Percentiles rank a stretch among this genome's conserved stretches.
phyloP scores from a whole-genome alignment of 139 green algal species.

The Chlorella sp. region DNA sequence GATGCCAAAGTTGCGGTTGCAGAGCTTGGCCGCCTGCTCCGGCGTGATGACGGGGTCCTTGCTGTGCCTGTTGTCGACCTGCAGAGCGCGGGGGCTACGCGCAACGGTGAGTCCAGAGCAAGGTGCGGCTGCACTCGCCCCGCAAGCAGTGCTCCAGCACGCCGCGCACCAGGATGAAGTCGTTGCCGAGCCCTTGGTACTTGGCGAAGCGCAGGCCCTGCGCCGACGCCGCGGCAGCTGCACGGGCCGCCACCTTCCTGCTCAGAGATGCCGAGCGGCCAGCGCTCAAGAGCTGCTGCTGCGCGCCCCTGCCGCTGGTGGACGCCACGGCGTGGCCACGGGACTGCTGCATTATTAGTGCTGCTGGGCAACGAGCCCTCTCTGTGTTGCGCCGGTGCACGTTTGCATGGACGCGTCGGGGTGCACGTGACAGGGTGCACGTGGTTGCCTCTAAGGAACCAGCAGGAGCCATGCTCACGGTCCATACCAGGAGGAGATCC shows the following conservation, averaged over 20 bases:
- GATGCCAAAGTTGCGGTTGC: constrained; percentile 95
- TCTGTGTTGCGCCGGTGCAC: no score
- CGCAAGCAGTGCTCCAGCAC: background rate
- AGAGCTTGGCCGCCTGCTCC: constrained; percentile 78
- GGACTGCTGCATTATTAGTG: no score
- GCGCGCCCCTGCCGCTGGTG: no score
- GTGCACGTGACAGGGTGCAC: no score
- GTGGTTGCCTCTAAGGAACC: no score
- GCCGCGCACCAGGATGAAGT: constrained; percentile 87
- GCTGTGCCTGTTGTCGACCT: constrained; percentile 88
- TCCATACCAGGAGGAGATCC: constrained; percentile 48
- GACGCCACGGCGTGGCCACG: no score
- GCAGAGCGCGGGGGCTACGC: constrained; percentile 8
- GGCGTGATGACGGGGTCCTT: constrained; percentile 65
- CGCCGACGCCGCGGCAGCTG: background rate
- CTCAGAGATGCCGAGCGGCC: no score
- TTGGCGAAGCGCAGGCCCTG: constrained; percentile 85
- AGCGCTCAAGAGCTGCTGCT: no score
- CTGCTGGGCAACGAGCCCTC: no score
- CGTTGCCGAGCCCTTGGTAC: constrained; percentile 98
- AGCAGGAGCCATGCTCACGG: no score
- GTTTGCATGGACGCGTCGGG: no score
- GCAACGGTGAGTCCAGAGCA: background rate
- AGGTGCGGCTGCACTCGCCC: background rate
- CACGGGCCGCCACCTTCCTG: background rate